Percentiles rank a stretch among this genome's conserved stretches.
Conservation (phyloP, 2,329 filamentous ascomycete species). For the Bipolaris bicolor region DNA sequence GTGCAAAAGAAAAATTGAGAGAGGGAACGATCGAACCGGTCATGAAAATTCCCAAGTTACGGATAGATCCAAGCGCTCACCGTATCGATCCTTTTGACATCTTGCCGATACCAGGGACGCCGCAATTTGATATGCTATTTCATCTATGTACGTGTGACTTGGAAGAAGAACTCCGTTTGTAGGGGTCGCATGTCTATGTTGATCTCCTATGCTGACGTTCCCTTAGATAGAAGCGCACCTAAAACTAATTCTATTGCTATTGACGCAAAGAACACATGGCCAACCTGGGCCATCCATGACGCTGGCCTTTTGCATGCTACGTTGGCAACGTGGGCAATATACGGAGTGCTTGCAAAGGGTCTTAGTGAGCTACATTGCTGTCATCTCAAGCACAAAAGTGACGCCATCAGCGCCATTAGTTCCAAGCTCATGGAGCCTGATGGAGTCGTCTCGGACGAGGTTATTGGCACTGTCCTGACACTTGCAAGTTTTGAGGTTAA, state of each 20-base stretch:
- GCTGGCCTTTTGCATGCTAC: conserved; percentile 34
- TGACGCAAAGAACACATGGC: conserved; percentile 33
- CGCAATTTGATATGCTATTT: conserved; percentile 29
- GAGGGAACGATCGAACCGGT: not conserved
- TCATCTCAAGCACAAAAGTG: conserved; percentile 32
- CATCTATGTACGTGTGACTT: conserved; percentile 28
- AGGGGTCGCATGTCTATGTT: no score
- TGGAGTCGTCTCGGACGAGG: conserved; percentile 30
- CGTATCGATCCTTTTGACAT: conserved; percentile 35
- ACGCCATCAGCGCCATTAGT: conserved; percentile 36
- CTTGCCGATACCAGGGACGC: conserved; percentile 30
- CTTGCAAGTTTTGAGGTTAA: conserved; percentile 37
- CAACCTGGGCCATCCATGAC: conserved; percentile 30
- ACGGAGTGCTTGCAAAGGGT: conserved; percentile 27
- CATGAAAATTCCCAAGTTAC: conserved; percentile 1
- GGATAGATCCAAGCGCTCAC: conserved; percentile 19
- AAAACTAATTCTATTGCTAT: conserved; percentile 28
- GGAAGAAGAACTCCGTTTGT: no score
- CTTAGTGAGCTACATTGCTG: conserved; percentile 19
- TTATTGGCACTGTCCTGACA: conserved; percentile 31
- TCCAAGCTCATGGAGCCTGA: conserved; percentile 19
- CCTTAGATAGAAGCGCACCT: conserved; percentile 24
- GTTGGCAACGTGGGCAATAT: conserved; percentile 38
- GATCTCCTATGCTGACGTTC: not conserved
- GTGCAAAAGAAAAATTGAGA: not conserved